Evolutionary conservation across 495 filamentous ascomycete genomes (phyloP), one percentile per base, ranked within the genome.

Genomic region (Hypoxylon fuscum): DNA sequence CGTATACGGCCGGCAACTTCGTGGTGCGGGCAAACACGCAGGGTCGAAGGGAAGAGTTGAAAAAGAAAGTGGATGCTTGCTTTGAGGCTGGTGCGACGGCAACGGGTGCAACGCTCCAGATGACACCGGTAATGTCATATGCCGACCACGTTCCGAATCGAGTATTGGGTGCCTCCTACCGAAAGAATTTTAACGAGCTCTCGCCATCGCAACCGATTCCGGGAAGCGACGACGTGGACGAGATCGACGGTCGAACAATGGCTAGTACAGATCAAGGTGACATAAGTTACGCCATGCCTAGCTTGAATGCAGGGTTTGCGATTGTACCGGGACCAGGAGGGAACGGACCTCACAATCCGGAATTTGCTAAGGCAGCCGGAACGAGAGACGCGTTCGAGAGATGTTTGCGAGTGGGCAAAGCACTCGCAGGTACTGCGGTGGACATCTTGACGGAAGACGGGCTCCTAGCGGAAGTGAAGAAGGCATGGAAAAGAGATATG

Each of bases 261-360:
- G 81, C 85, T 15, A 86, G 85, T 72, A 83, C 76, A 21, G 84
- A 82, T 50, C 80, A 83, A 79, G 87, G 87, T 0, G 82, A 90
- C 64, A 78, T 91, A 56, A 87, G 84, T 66, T 82, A 89, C 63
- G 78, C 81, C 1, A 79, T 87, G 62, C 88, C 88, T 17, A 87
- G 83, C 29, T 61, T 91, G 14, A 85, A 79, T 56, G 76, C 80
- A 1, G 81, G 83, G 37, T 89, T 90, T 58, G 74, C 73, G 3
- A 88, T 91, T 10, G 69, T 64, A 9, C 67, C 73, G 8, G 77
- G 73, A 0, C 72, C 77, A 2, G 66, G 76, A 11, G 78, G 76
- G 0, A 74, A 72, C 2, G 81, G 78, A n/a, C 83, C 79, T 10
- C 87, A 91, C 66, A 87, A 79, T 61, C 82, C 84, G 0, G 79